phyloP scores from a whole-genome alignment of 257 asterid species.

The Craterostigma plantagineum region DNA sequence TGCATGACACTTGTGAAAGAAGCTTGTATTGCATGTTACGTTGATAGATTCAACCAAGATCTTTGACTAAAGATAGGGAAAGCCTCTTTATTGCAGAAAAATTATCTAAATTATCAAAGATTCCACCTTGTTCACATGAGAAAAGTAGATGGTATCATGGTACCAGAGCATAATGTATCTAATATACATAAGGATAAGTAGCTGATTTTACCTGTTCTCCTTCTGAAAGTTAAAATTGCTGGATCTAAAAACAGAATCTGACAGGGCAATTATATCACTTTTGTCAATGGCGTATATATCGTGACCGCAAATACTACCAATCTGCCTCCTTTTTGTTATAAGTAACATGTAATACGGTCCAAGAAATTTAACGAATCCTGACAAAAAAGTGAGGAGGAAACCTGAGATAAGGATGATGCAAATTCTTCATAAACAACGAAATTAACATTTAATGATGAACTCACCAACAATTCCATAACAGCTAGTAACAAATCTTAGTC shows the following conservation, averaged over 20 bases:
- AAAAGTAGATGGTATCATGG: no score
- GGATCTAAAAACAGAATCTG: slow-evolving; percentile 47
- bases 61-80: no score
- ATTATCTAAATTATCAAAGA: no score
- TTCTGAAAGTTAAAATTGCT: slow-evolving; percentile 37
- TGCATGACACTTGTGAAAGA: no score
- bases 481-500: slow-evolving; percentile 72
- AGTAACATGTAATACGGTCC: slow-evolving; percentile 94
- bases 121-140: no score
- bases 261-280: slow-evolving; percentile 69
- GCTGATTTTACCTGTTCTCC: slow-evolving; percentile 77
- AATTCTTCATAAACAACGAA: not conserved
- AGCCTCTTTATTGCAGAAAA: no score
- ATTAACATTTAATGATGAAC: slow-evolving; percentile 13
- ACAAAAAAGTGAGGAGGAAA: slow-evolving; percentile 11
- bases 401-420: not conserved
- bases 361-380: slow-evolving; percentile 80
- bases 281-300: slow-evolving; percentile 58
- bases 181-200: not conserved
- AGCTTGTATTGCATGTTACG: no score
- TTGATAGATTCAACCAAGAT: no score
- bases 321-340: slow-evolving; percentile 76
- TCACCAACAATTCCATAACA: slow-evolving; percentile 96
- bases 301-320: slow-evolving; percentile 87
- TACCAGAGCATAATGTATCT: no score